Conservation (phyloP, 2,329 filamentous ascomycete genomes). For the Zymoseptoria crescenta region DNA sequence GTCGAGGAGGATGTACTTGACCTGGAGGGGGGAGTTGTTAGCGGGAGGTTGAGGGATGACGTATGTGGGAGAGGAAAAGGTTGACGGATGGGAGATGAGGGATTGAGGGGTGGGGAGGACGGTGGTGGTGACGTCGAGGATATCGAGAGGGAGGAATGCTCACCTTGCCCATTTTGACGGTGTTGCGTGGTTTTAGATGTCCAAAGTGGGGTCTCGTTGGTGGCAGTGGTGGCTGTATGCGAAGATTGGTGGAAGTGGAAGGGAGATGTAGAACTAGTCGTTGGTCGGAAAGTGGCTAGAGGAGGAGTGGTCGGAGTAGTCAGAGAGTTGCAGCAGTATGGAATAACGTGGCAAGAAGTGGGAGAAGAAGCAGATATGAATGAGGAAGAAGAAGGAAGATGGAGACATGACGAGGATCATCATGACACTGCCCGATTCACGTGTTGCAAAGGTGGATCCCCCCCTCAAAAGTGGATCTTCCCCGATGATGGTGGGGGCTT, state of each 20-base stretch:
- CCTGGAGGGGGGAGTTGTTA: conserved; percentile 17
- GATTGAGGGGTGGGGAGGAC: conserved; percentile 5
- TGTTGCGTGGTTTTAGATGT: conserved; percentile 1
- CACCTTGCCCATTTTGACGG: conserved; percentile 23
- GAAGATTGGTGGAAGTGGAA: background rate
- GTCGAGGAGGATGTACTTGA: conserved; percentile 47
- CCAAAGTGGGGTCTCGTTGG: background rate
- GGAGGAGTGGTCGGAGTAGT: too few relatives aligned
- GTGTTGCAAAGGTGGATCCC: background rate
- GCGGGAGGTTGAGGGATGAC: background rate
- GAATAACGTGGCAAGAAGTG: background rate
- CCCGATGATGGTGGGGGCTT: too few relatives aligned
- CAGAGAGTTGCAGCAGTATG: background rate
- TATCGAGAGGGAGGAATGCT: conserved; percentile 5
- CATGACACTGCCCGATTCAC: background rate
- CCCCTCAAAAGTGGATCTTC: too few relatives aligned
- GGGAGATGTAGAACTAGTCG: background rate
- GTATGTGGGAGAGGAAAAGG: background rate
- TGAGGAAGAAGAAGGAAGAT: background rate
- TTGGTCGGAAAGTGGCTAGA: too few relatives aligned
- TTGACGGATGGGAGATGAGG: background rate
- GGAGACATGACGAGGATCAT: background rate
- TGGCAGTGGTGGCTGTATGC: conserved; percentile 1
- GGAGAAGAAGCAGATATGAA: background rate
- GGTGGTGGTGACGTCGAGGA: background rate